Base-by-base conservation (phyloP, 768 basidiomycete genomes). In the Cystobasidium tubakii region DNA sequence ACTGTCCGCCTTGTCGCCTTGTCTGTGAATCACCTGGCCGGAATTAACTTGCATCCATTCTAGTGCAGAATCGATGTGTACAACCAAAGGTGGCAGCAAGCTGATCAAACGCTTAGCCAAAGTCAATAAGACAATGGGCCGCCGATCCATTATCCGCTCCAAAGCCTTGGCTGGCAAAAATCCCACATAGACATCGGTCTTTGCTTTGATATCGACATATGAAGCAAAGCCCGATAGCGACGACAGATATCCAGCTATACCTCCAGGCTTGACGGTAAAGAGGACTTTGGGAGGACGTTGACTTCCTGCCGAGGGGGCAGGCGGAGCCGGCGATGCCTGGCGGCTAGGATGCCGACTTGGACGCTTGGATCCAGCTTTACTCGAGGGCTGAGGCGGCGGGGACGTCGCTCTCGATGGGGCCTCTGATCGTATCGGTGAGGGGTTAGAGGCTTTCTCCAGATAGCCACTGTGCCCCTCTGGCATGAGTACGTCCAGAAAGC, bases 31-130 rank as follows among this genome's bases (percentile, higher is more conserved):
- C 53, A 96, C 92, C 81, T 98, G 93, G 1, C 96, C 92, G 0
- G 93, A 92, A 76, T 89, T 88, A 7, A 94, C 91, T 82, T 98
- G 96, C 86, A 92, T 90, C 96, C 96, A 99, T 79, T 99, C 96
- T 75, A 99, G 84, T 0, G 93, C 91, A 0, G 92, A 89, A 81
- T 99, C 96, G 71, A 99, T 95, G 80, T 99, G 96, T 19, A 97
- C 83, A 7, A 99, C 95, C 94, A 98, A 84, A 25, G 96, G 96
- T 1, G 95, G 97, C 0, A 99, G 84, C 73, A 99, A 83, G 0
- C 95, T 96, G 53, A 97, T 92, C 31, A 99, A 82, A n/a, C 96
- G 87, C 81, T 98, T 99, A 0, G 95, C 92, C 29, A 99, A 84
- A 0, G 96, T 99, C 17, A 99, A 83, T 13, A 98, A 85, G 1